Percentiles rank a stretch among this genome's conserved stretches.
phyloP scores from a whole-genome alignment of 495 filamentous ascomycete genomes.

The Xylaria bambusicola region DNA sequence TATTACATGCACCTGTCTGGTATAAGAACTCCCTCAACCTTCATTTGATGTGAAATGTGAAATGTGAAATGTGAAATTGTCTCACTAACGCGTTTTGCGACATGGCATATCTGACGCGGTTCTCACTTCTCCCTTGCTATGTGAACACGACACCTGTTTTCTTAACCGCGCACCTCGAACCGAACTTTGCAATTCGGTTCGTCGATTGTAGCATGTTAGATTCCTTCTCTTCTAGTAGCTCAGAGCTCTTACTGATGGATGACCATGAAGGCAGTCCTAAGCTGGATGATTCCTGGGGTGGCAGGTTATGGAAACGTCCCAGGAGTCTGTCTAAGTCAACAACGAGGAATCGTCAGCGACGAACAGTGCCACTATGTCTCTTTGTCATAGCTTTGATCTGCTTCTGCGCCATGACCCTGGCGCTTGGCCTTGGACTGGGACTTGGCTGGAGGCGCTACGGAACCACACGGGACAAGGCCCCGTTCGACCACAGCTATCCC shows the following conservation, averaged over 20 bases:
- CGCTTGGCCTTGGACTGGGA: constrained; percentile 26
- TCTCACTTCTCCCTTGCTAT: constrained; percentile 20
- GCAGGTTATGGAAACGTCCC: constrained; percentile 16
- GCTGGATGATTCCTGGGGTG: constrained; percentile 4
- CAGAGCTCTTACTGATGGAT: constrained; percentile 17
- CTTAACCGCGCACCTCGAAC: too few species aligned
- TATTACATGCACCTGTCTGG: constrained; percentile 4
- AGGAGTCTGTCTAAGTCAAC: constrained; percentile 7
- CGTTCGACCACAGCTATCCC: too few species aligned
- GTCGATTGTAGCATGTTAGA: constrained; percentile 22
- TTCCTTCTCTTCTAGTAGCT: constrained; percentile 18
- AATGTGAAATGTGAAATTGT: constrained; percentile 9
- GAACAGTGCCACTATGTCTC: constrained; percentile 21
- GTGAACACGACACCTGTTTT: too few species aligned
- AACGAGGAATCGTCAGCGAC: neutral
- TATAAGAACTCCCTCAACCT: neutral
- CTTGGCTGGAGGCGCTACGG: constrained; percentile 17
- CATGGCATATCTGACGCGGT: constrained; percentile 21
- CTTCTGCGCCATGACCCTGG: constrained; percentile 19
- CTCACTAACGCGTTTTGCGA: constrained; percentile 20
- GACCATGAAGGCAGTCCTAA: constrained; percentile 16
- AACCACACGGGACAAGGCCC: neutral
- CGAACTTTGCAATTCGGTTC: too few species aligned
- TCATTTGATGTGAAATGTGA: neutral
- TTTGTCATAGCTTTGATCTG: constrained; percentile 21